These are phyloP conservation scores for Pseudopithomyces maydicus DNA, from an alignment of 2,329 filamentous ascomycete genomes.

Conservation along the genomic window DNA sequence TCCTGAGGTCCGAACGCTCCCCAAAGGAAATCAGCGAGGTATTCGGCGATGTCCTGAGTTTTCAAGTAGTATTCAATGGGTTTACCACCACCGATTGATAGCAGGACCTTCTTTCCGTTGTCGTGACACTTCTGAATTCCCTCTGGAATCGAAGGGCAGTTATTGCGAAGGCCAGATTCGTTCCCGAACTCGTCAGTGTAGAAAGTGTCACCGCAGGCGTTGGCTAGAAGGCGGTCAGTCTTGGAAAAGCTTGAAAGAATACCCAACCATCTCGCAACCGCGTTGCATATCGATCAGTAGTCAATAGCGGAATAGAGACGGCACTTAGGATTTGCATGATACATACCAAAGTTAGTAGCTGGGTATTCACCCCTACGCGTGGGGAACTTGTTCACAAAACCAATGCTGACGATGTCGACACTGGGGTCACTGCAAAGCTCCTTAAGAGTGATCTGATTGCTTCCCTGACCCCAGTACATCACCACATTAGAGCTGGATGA, in stretches of 20 bases:
- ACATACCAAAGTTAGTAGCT: slow-evolving; percentile 59
- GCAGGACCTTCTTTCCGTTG: slow-evolving; percentile 42
- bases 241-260: not conserved
- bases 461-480: slow-evolving; percentile 63
- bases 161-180: slow-evolving; percentile 40
- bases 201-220: slow-evolving; percentile 52
- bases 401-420: slow-evolving; percentile 62
- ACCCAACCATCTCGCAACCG: not conserved
- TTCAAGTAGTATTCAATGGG: slow-evolving; percentile 51
- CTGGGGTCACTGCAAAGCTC: slow-evolving; percentile 58
- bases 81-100: slow-evolving; percentile 55
- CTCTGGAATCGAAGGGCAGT: slow-evolving; percentile 50
- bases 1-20: slow-evolving; percentile 55
- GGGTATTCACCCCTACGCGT: slow-evolving; percentile 54
- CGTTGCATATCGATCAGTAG: not conserved
- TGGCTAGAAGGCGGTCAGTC: slow-evolving; percentile 20
- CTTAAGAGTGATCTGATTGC: slow-evolving; percentile 53
- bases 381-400: slow-evolving; percentile 61
- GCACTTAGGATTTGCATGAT: not conserved
- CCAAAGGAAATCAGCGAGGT: slow-evolving; percentile 58
- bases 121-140: slow-evolving; percentile 39
- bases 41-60: slow-evolving; percentile 45
- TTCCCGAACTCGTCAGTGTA: slow-evolving; percentile 40
- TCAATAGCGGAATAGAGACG: too few species aligned
- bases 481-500: slow-evolving; percentile 55